A percentile compares a stretch with the other conserved stretches of the same genome.
These are phyloP conservation scores for Tulasnella calospora DNA, from an alignment of 768 basidiomycete genomes.

Conservation along the genomic window DNA sequence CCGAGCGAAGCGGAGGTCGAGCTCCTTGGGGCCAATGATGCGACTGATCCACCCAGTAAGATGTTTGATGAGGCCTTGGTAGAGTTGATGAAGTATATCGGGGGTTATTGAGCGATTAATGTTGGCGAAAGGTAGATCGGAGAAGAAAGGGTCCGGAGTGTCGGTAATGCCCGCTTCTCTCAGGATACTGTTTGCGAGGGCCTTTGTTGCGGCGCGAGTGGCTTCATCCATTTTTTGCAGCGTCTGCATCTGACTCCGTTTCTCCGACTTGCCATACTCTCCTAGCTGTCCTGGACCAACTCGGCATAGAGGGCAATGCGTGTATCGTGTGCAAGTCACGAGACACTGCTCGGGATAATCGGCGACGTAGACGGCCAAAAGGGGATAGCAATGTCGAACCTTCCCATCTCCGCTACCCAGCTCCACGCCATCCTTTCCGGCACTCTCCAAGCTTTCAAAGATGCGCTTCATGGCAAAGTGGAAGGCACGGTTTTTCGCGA, in stretches of 20 bases:
- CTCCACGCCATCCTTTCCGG: slow-evolving; percentile 36
- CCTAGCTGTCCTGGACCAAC: background rate
- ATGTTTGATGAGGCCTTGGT: background rate
- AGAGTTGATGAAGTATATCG: background rate
- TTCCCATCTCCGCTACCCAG: slow-evolving; percentile 41
- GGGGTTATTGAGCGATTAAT: background rate
- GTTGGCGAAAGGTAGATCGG: background rate
- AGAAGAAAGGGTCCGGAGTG: background rate
- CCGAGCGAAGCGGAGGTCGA: background rate
- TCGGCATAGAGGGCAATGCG: slow-evolving; percentile 25
- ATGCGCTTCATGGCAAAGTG: slow-evolving; percentile 40
- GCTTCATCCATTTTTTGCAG: slow-evolving; percentile 36
- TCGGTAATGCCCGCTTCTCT: slow-evolving; percentile 30
- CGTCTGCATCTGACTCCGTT: slow-evolving; percentile 43
- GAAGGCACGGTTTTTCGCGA: slow-evolving; percentile 35
- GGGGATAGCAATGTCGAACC: slow-evolving; percentile 36
- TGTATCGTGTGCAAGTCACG: slow-evolving; percentile 19
- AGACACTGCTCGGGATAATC: slow-evolving; percentile 30
- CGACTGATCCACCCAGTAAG: slow-evolving; percentile 30
- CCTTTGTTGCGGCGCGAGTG: slow-evolving; percentile 32
- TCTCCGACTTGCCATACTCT: slow-evolving; percentile 24
- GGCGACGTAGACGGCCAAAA: slow-evolving; percentile 37
- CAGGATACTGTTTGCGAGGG: slow-evolving; percentile 35
- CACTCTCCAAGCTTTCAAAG: slow-evolving; percentile 36
- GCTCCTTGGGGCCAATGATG: background rate